Base-by-base conservation (phyloP, 306 rosid species). In the Prunus mume region DNA sequence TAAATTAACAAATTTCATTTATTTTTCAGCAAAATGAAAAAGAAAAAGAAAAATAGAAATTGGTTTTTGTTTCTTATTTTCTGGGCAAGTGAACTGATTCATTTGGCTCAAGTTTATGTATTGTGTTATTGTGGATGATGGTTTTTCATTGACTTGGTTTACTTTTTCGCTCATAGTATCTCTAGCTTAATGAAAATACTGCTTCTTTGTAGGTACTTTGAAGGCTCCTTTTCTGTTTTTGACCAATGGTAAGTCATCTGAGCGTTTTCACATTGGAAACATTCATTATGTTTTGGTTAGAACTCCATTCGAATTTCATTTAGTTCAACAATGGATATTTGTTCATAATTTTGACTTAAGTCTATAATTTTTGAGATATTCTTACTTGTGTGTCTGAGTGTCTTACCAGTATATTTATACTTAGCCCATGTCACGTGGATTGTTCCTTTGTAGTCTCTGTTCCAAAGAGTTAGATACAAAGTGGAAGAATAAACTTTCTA, bases 201-300 rank as follows among this genome's bases (percentile, higher is more conserved):
- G 19, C 24, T 63, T 51, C 60, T 78, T 71, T 68, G 67, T 45
- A 82, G 85, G 82, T 58, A 10, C 60, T 68, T 73, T 82, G 76
- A 82, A 77, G 69, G 63, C 77, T 12, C 82, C 85, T 4, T 82
- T 58, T 68, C 67, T 82, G 71, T 82, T 82, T 73, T 82, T 82
- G 76, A 77, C 85, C 4, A 82, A 82, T 22, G 82, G 85, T 82
- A 47, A 73, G 79, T 65, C 3, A 8, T 68, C 55, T 18, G 5
- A 18, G 52, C 24, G 34, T 5, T 34, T 52, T 3, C 3, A 22
- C 66, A 41, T 45, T 7, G 12, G 5, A 6, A 8, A 19, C 46
- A 64, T 30, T 24, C 6, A 9, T 13, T 25, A 6, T 47, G 10
- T 8, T 9, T 14, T 69, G n/a, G 1, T 4, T 47, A 24, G 34